Evolutionary conservation across 1,139 yeast species (phyloP).

Genomic region (Yamadazyma epiphylla): DNA sequence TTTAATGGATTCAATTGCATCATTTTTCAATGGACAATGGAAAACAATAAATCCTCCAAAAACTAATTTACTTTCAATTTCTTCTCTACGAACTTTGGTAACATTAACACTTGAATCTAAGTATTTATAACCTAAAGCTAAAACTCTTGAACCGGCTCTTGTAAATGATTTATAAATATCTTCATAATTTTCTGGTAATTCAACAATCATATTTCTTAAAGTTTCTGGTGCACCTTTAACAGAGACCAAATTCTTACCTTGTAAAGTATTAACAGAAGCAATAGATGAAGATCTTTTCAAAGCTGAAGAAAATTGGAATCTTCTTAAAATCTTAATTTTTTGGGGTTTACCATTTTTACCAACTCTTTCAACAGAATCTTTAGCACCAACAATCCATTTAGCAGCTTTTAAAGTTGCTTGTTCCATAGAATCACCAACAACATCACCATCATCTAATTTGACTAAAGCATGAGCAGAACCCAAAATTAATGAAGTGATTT

Average conservation of each 20-base stretch:
- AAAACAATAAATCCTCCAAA: constrained; percentile 95
- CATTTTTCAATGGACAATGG: constrained; percentile 94
- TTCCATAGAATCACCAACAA: constrained; percentile 99
- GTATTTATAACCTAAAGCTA: constrained; percentile 85
- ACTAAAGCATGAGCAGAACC: constrained; percentile 98
- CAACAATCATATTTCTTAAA: constrained; percentile 67
- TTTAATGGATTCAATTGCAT: constrained; percentile 83
- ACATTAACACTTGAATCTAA: constrained; percentile 52
- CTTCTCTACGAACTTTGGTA: constrained; percentile 60
- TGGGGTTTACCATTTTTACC: constrained; percentile 38
- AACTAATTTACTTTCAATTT: constrained; percentile 65
- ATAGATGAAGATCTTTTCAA: constrained; percentile 92
- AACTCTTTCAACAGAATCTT: constrained; percentile 58
- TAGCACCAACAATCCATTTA: constrained; percentile 76
- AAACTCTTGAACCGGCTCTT: constrained; percentile 93
- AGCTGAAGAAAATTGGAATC: constrained; percentile 96
- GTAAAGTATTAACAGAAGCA: constrained; percentile 53
- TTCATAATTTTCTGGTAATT: constrained; percentile 78
- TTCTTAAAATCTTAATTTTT: constrained; percentile 72
- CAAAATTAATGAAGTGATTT: constrained; percentile 65
- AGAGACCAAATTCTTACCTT: constrained; percentile 67
- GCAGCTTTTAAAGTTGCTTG: constrained; percentile 90
- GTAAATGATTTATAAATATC: constrained; percentile 86
- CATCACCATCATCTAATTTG: constrained; percentile 88
- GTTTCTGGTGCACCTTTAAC: constrained; percentile 99